phyloP scores from a whole-genome alignment of 164 flowering plant genomes.

The Hamamelis virginiana region DNA sequence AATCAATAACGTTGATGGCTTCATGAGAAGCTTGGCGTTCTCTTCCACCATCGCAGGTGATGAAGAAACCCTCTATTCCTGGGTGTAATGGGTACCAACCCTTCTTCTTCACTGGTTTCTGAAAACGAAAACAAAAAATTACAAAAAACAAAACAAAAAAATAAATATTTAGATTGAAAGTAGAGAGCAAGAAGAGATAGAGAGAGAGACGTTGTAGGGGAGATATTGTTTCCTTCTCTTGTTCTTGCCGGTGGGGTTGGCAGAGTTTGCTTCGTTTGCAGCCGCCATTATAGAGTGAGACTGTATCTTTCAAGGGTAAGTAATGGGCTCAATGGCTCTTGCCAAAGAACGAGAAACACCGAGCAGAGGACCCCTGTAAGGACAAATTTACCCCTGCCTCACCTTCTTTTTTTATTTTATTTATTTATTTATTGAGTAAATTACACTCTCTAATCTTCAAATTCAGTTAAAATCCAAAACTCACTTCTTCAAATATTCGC shows the following conservation, averaged over 20 bases:
- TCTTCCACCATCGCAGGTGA: conserved; percentile 95
- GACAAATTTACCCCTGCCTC: too few relatives aligned
- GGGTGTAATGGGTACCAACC: conserved; percentile 76
- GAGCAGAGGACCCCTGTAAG: too few relatives aligned
- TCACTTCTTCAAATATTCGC: too few relatives aligned
- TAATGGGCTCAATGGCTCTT: too few relatives aligned
- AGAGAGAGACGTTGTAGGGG: conserved; percentile 57
- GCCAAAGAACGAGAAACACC: too few relatives aligned
- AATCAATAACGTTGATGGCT: conserved; percentile 78
- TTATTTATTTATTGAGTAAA: too few relatives aligned
- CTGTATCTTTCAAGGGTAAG: too few relatives aligned
- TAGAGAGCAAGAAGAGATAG: conserved; percentile 16
- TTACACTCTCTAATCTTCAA: too few relatives aligned
- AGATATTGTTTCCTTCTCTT: conserved; percentile 76
- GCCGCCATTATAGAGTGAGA: conserved; percentile 38
- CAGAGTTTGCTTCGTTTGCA: conserved; percentile 36
- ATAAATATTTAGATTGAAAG: conserved; percentile 6
- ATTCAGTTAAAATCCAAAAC: too few relatives aligned
- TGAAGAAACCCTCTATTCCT: conserved; percentile 89
- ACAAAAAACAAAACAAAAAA: background rate
- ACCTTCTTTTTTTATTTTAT: too few relatives aligned
- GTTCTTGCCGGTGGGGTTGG: conserved; percentile 19
- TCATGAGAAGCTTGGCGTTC: conserved; percentile 87
- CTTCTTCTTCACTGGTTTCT: conserved; percentile 81
- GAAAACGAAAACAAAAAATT: conserved; percentile 13